Conservation (phyloP, 1,139 yeast genomes). For the Pichia sp. region DNA sequence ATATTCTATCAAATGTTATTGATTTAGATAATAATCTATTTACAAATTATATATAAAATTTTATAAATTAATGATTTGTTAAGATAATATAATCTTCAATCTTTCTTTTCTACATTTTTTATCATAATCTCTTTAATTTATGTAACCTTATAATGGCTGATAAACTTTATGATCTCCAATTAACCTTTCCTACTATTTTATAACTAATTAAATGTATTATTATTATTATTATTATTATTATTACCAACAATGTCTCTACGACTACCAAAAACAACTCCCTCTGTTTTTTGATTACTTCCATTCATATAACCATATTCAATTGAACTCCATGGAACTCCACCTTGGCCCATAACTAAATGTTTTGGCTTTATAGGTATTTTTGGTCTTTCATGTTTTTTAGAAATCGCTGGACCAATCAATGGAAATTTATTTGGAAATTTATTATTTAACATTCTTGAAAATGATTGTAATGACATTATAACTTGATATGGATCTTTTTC, state of each 20-base stretch:
- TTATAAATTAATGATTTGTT: background rate
- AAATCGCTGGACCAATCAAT: conserved; percentile 33
- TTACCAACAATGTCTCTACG: conserved; percentile 36
- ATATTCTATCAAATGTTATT: conserved; percentile 23
- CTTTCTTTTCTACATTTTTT: too few species aligned
- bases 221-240: too few species aligned
- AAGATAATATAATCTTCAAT: too few species aligned
- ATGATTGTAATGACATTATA: conserved; percentile 62
- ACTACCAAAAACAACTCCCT: conserved; percentile 46
- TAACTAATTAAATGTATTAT: too few species aligned
- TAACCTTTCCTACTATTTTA: too few species aligned
- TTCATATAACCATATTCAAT: conserved; percentile 52
- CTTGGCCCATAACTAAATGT: conserved; percentile 27
- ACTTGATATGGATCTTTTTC: conserved; percentile 73
- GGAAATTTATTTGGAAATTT: conserved; percentile 22
- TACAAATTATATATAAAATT: conserved; percentile 9
- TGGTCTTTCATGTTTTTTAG: conserved; percentile 37
- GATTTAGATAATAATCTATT: conserved; percentile 14
- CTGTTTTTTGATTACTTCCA: conserved; percentile 48
- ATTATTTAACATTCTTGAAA: conserved; percentile 56
- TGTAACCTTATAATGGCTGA: too few species aligned
- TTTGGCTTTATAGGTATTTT: conserved; percentile 34
- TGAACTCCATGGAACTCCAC: conserved; percentile 43
- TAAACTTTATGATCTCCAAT: too few species aligned
- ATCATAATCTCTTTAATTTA: too few species aligned